These are phyloP conservation scores for Liriodendron chinense DNA, from an alignment of 164 flowering plant species.

Conservation along the genomic window DNA sequence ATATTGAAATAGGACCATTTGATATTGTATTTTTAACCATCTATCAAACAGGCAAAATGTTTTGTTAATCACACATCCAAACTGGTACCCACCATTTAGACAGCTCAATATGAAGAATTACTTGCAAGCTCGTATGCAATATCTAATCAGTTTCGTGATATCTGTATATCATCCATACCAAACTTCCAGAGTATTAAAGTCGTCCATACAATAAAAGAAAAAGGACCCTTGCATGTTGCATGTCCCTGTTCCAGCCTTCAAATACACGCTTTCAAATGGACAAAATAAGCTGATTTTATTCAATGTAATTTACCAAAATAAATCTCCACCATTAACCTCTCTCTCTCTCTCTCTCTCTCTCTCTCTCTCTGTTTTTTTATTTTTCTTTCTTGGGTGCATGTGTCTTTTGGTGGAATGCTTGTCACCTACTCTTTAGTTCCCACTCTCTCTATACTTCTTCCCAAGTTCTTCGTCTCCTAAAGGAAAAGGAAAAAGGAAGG, in stretches of 20 bases:
- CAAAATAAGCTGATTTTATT: background rate
- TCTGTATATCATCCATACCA: no score
- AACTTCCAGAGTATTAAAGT: no score
- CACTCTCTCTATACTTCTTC: slow-evolving; percentile 16
- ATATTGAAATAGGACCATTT: no score
- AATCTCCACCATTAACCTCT: background rate
- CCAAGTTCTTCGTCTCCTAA: slow-evolving; percentile 5
- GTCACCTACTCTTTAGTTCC: slow-evolving; percentile 55
- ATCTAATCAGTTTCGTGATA: no score
- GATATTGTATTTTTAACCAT: no score
- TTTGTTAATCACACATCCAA: no score
- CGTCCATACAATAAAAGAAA: no score
- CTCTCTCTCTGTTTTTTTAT: background rate
- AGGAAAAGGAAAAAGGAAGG: slow-evolving; percentile 8
- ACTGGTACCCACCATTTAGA: no score
- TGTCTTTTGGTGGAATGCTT: slow-evolving; percentile 53
- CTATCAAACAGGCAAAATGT: no score
- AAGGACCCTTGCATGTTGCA: slow-evolving; percentile 21
- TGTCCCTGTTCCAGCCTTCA: slow-evolving; percentile 23
- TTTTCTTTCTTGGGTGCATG: background rate
- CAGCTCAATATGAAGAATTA: no score
- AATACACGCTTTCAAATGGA: slow-evolving; percentile 3
- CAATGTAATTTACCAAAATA: background rate
- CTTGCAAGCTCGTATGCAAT: no score
- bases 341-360: background rate